Conservation (phyloP, 225 moss, liverwort and hornwort genomes). For the Bryum argenteum region DNA sequence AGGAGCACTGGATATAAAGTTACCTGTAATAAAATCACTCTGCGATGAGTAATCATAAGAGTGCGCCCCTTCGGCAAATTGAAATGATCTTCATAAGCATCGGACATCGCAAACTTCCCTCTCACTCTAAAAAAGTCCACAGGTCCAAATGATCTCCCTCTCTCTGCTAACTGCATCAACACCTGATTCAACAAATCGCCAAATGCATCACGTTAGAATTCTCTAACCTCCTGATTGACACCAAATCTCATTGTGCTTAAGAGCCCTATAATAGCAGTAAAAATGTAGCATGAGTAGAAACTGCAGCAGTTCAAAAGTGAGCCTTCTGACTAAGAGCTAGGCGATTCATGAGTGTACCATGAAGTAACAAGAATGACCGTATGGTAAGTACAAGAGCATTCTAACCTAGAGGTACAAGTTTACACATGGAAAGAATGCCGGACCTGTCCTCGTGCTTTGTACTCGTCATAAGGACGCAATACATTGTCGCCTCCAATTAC, state of each 20-base stretch:
- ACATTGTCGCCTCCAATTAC: constrained; percentile 97
- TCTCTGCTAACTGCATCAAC: constrained; percentile 96
- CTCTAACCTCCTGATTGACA: background rate
- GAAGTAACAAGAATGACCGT: too few relatives aligned
- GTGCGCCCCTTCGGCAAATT: constrained; percentile 94
- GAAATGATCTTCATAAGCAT: constrained; percentile 98
- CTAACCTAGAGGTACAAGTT: background rate
- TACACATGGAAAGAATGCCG: background rate
- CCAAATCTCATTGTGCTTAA: too few relatives aligned
- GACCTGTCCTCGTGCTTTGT: constrained; percentile 97
- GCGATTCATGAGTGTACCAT: too few relatives aligned
- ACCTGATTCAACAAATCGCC: constrained; percentile 52
- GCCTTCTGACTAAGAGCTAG: too few relatives aligned
- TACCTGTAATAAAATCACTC: constrained; percentile 90
- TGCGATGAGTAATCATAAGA: constrained; percentile 91
- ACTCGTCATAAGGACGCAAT: constrained; percentile 86
- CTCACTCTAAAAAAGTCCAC: constrained; percentile 92
- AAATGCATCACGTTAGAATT: constrained; percentile 19
- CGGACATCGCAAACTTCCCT: constrained; percentile 98
- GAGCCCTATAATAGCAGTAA: too few relatives aligned
- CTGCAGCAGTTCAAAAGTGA: too few relatives aligned
- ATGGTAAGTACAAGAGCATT: too few relatives aligned
- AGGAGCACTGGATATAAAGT: constrained; percentile 12
- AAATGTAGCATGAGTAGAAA: too few relatives aligned
- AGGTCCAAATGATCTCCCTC: constrained; percentile 93